Evolutionary conservation across 225 moss, liverwort and hornwort species (phyloP), one percentile per base, ranked within the genome.

Genomic region (Bryum argenteum): DNA sequence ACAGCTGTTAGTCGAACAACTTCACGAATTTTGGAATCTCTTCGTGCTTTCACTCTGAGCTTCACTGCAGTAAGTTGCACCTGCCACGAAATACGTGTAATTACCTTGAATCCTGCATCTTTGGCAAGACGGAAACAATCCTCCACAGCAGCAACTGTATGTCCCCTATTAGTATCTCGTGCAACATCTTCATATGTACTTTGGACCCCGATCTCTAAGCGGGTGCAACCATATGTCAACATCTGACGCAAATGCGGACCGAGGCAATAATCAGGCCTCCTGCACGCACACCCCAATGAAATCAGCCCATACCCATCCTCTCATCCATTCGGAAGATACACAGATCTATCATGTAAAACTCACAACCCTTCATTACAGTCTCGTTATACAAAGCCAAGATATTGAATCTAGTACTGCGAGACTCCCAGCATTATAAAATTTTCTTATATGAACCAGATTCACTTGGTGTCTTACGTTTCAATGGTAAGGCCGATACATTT

Each of bases 171-270:
- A 38, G 98, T 98, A 65, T 98, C 98, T 68, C 94, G 88, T 60
- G 98, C 98, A 60, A 98, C 98, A 77, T 98, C 98, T 82, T 98
- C 98, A 58, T 98, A 98, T 5, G 94, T 98, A 70, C 98, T 98
- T 76, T 98, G 98, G 65, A 98, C 98, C 73, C 98, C 98, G 24
- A 98, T 94, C 84, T 98, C 98, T 70, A 98, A 79, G 65, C 98
- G 94, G 56, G 98, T 98, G 82, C 98, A 98, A 66, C 98, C 98
- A 67, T 98, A 98, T 3, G 89, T 75, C 73, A 98, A 75, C 98
- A 98, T 98, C 78, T 98, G 98, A 38, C 98, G 90, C 74, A 98
- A 80, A 82, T 98, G 98, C 8, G 98, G 94, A 58, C 86, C 91
- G 44, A 98, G 94, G 78, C 98, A 98, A 76, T 98, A 98, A 80